phyloP scores from a whole-genome alignment of 2,329 filamentous ascomycete genomes.

The Aaosphaeria pasadenensis region DNA sequence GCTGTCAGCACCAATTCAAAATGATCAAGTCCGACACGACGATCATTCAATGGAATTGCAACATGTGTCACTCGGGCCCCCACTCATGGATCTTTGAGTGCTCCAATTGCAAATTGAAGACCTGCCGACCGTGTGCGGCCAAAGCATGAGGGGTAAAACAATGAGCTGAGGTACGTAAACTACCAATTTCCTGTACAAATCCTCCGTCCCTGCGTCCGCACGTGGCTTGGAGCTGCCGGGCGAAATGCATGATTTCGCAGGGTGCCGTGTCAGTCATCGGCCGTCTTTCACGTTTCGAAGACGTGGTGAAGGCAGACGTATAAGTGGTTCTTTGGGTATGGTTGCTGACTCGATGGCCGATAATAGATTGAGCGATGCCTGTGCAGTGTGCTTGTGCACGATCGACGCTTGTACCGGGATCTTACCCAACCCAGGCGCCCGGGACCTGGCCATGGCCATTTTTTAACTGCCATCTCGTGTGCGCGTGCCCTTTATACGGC shows the following conservation, averaged over 20 bases:
- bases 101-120: constrained; percentile 50
- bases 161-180: too few relatives aligned
- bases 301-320: neutral
- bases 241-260: too few relatives aligned
- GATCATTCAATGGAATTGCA: constrained; percentile 52
- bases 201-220: neutral
- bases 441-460: constrained; percentile 9
- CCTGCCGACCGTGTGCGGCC: constrained; percentile 45
- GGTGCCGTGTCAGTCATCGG: too few relatives aligned
- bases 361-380: constrained; percentile 4
- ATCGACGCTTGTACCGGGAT: constrained; percentile 12
- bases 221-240: neutral
- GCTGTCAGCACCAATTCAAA: constrained; percentile 49
- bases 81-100: constrained; percentile 53
- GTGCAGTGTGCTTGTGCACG: constrained; percentile 11
- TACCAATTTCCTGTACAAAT: neutral
- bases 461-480: neutral
- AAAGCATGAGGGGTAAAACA: constrained; percentile 34
- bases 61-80: constrained; percentile 50
- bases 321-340: neutral
- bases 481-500: neutral
- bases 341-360: constrained; percentile 16
- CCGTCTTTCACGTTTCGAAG: neutral
- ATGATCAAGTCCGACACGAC: constrained; percentile 53
- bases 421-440: constrained; percentile 10